Evolutionary conservation across 805 yeast species (phyloP).

Genomic region (Ogataea populi-albae): DNA sequence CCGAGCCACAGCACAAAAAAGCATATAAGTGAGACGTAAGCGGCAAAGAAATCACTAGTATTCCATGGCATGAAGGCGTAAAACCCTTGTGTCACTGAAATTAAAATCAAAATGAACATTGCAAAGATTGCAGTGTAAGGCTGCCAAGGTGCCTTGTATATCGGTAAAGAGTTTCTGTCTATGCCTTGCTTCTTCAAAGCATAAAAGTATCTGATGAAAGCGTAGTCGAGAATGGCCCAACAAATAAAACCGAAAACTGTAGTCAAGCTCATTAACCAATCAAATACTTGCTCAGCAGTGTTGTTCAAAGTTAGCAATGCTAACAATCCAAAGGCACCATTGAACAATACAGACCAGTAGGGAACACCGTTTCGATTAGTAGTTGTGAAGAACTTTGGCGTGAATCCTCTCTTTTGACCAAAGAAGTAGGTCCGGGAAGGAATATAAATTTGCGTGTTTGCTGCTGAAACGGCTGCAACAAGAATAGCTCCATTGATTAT

Average conservation of each 20-base stretch:
- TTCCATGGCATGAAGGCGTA: constrained; percentile 54
- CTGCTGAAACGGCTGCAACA: constrained; percentile 70
- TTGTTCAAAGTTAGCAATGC: constrained; percentile 57
- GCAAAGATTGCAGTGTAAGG: constrained; percentile 69
- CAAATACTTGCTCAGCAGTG: constrained; percentile 57
- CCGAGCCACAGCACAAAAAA: constrained; percentile 54
- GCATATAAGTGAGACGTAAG: constrained; percentile 66
- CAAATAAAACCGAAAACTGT: constrained; percentile 74
- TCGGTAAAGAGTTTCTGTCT: constrained; percentile 63
- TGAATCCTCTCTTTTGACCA: constrained; percentile 57
- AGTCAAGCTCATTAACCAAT: constrained; percentile 73
- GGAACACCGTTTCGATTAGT: constrained; percentile 64
- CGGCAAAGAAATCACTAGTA: constrained; percentile 60
- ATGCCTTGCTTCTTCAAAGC: constrained; percentile 62
- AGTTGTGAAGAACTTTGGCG: constrained; percentile 49
- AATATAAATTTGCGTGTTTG: constrained; percentile 70
- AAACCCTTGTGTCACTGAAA: constrained; percentile 73
- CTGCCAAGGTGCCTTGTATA: constrained; percentile 65
- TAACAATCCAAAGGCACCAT: constrained; percentile 60
- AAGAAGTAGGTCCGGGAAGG: constrained; percentile 67
- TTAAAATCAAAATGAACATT: constrained; percentile 46
- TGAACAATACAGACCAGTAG: constrained; percentile 50
- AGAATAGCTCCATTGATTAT: constrained; percentile 72
- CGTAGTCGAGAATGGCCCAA: constrained; percentile 63
- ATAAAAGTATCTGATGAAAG: constrained; percentile 69